phyloP scores from a whole-genome alignment of 2,329 filamentous ascomycete genomes.

The Neoascochyta sp. region DNA sequence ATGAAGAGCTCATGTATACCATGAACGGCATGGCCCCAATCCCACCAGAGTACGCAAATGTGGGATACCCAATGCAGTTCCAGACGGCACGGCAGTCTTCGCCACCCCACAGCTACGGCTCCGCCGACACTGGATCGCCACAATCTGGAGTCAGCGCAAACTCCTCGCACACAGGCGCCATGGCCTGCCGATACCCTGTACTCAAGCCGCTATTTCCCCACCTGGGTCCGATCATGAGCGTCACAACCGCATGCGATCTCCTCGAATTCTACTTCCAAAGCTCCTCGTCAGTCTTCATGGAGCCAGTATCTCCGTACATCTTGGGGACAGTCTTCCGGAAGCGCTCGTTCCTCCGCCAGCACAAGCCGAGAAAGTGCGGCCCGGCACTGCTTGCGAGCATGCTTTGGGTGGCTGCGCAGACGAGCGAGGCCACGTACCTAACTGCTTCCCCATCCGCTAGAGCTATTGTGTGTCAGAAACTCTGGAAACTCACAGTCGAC shows the following conservation, averaged over 20 bases:
- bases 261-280: slow-evolving; percentile 89
- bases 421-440: slow-evolving; percentile 80
- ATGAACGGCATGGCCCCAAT: slow-evolving; percentile 39
- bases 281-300: slow-evolving; percentile 80
- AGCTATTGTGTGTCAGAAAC: slow-evolving; percentile 78
- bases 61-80: slow-evolving; percentile 34
- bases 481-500: slow-evolving; percentile 79
- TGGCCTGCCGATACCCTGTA: slow-evolving; percentile 67
- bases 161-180: slow-evolving; percentile 31
- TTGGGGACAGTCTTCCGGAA: slow-evolving; percentile 86
- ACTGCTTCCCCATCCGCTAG: slow-evolving; percentile 78
- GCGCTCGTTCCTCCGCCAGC: slow-evolving; percentile 77
- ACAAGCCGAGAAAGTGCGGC: slow-evolving; percentile 75
- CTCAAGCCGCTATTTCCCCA: slow-evolving; percentile 79
- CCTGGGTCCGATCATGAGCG: slow-evolving; percentile 72
- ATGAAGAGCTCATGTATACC: slow-evolving; percentile 36
- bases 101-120: slow-evolving; percentile 34
- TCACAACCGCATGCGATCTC: slow-evolving; percentile 79
- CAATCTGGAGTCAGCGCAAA: slow-evolving; percentile 34
- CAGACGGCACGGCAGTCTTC: slow-evolving; percentile 31
- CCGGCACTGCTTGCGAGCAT: slow-evolving; percentile 86
- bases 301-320: slow-evolving; percentile 85
- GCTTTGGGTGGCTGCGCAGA: slow-evolving; percentile 92
- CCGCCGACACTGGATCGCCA: slow-evolving; percentile 35
- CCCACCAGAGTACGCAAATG: slow-evolving; percentile 27